phyloP scores from a whole-genome alignment of 1,284 basidiomycete species.

The Cryptococcus floricola region DNA sequence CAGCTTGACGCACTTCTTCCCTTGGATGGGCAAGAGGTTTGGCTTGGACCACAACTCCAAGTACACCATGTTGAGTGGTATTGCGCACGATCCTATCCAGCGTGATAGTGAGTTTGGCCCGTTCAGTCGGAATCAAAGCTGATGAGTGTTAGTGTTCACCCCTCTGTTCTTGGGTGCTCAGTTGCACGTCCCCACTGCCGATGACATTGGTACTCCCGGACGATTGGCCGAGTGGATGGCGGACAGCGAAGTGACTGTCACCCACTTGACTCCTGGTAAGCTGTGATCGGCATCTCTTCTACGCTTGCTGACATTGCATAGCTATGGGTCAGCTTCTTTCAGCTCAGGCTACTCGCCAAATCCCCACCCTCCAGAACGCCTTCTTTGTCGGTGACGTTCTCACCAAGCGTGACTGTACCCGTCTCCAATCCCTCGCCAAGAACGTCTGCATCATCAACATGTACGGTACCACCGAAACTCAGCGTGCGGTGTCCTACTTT shows the following conservation, averaged over 20 bases:
- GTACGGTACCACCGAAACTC: slow-evolving; percentile 99
- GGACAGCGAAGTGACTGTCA: slow-evolving; percentile 79
- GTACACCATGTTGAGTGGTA: slow-evolving; percentile 98
- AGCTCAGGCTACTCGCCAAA: slow-evolving; percentile 85
- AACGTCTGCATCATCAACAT: slow-evolving; percentile 98
- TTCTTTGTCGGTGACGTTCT: slow-evolving; percentile 99
- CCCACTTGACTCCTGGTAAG: slow-evolving; percentile 79
- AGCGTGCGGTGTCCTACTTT: slow-evolving; percentile 97
- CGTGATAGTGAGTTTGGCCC: slow-evolving; percentile 74
- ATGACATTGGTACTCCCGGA: slow-evolving; percentile 96
- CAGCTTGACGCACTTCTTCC: slow-evolving; percentile 98
- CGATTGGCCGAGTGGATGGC: slow-evolving; percentile 99
- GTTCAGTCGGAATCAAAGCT: background rate
- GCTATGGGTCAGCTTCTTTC: slow-evolving; percentile 99
- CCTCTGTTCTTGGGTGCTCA: slow-evolving; percentile 96
- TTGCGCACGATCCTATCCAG: slow-evolving; percentile 98
- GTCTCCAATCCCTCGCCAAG: slow-evolving; percentile 85
- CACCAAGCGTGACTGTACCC: slow-evolving; percentile 95
- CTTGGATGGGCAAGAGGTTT: slow-evolving; percentile 96
- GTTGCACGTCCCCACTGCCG: slow-evolving; percentile 92
- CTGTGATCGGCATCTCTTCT: background rate
- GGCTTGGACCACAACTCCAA: slow-evolving; percentile 69
- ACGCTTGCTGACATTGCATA: slow-evolving; percentile 4
- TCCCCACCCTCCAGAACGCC: slow-evolving; percentile 80
- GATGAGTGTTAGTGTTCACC: slow-evolving; percentile 73